Base-by-base conservation (phyloP, 805 yeast genomes). In the Torulaspora franciscae region DNA sequence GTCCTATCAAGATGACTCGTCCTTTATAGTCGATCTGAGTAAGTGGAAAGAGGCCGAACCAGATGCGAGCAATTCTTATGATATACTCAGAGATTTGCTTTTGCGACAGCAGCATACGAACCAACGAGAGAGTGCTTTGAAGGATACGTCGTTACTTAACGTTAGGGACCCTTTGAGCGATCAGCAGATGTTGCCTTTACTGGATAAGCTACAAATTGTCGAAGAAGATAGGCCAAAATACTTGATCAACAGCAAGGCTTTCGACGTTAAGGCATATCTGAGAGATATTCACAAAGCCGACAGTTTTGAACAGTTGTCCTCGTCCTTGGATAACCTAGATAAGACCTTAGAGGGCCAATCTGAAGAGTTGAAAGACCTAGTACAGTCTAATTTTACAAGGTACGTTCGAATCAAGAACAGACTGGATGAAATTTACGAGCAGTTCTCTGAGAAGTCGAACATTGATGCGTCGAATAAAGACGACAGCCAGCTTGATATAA, bases 351-450 rank as follows among this genome's bases (percentile, higher is more conserved):
- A 71, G 6, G 62, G 70, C 2, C 76, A 76, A 51, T 75, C 79
- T 30, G 68, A 71, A 7, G 75, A 74, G 14, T 61, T 81, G 54
- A 73, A 76, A 46, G 55, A 59, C 11, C 61, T 81, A 33, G 78
- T 83, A 11, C 79, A 79, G 51, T 64, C 71, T 10, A 85, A 84
- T 56, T 82, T 79, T 52, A 75, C 77, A 43, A 72, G 74, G 52
- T 83, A 82, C 50, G 85, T 85, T 26, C 75, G 75, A 49, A 73
- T 81, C 23, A 85, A 85, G 56, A 76, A 82, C 19, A 69, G 77
- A 3, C 64, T 85, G 29, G 90, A 84, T 56, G 72, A 73, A 23
- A 79, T 83, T 3, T 75, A 79, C 48, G 67, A 63, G 15, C 80
- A 77, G 50, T 78, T 82, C 52, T 66, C 58, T 1, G 46, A 71